Conservation (phyloP, 2,329 filamentous ascomycete species). For the Calonectria hawksworthii region DNA sequence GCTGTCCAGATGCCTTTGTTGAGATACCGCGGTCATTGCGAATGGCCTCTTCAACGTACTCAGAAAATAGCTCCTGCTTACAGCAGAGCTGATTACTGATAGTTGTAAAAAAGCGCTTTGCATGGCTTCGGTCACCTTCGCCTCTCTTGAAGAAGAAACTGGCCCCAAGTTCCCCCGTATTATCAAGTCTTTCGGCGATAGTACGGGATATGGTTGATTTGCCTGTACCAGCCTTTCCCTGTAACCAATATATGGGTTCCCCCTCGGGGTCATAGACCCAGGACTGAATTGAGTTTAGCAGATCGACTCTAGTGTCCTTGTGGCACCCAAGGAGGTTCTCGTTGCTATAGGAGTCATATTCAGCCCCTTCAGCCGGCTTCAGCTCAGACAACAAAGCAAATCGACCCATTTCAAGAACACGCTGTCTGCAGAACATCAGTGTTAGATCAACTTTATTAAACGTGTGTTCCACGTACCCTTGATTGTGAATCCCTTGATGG, state of each 20-base stretch:
- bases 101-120: conserved; percentile 55
- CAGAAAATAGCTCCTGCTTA: conserved; percentile 44
- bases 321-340: conserved; percentile 49
- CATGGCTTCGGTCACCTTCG: conserved; percentile 53
- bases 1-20: conserved; percentile 47
- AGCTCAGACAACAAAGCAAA: too few species aligned
- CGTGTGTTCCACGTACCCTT: not conserved
- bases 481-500: not conserved
- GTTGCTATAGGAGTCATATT: conserved; percentile 51
- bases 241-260: conserved; percentile 53
- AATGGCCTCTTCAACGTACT: too few species aligned
- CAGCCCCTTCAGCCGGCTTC: conserved; percentile 35
- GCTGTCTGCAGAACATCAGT: too few species aligned
- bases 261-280: too few species aligned
- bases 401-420: too few species aligned
- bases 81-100: conserved; percentile 51
- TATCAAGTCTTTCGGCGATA: conserved; percentile 33
- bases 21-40: conserved; percentile 46
- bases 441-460: not conserved
- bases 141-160: conserved; percentile 62
- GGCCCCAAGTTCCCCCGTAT: conserved; percentile 42
- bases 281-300: too few species aligned
- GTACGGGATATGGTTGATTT: conserved; percentile 57
- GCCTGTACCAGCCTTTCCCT: conserved; percentile 55
- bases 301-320: conserved; percentile 48